Conservation (phyloP, 352 stramenopile species). For the Thraustochytrium striatum region DNA sequence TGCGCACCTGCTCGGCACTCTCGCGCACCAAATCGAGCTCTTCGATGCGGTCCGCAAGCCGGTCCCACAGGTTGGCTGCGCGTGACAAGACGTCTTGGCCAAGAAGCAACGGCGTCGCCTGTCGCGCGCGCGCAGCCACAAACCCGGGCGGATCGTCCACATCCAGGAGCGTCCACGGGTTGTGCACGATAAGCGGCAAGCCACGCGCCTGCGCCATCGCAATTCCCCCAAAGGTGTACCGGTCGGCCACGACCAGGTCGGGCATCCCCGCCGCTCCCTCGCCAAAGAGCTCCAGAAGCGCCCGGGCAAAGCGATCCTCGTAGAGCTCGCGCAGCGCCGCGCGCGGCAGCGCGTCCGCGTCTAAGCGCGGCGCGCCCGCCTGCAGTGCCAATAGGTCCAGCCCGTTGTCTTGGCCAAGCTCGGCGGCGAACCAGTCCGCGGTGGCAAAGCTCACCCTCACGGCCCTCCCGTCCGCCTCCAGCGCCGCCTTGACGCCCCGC, state of each 20-base stretch:
- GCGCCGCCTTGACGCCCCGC: too few relatives aligned
- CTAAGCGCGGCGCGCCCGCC: neutral
- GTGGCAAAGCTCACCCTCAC: neutral
- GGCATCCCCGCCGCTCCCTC: neutral
- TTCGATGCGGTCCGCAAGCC: neutral
- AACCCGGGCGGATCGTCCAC: constrained; percentile 74
- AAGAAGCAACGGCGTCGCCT: neutral
- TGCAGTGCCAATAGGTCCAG: neutral
- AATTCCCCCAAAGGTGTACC: constrained; percentile 73
- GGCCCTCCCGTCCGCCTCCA: neutral
- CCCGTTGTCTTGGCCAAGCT: neutral
- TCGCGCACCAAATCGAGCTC: neutral
- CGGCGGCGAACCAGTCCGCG: neutral
- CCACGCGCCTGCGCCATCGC: constrained; percentile 64
- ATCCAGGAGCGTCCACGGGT: constrained; percentile 70
- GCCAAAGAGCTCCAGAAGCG: neutral
- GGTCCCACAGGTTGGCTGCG: constrained; percentile 24
- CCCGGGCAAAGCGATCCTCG: neutral
- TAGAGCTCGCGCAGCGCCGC: neutral
- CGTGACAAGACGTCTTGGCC: neutral
- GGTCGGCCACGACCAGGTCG: constrained; percentile 61
- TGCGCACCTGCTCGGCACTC: neutral
- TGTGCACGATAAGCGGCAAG: constrained; percentile 73
- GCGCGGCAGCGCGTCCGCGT: neutral
- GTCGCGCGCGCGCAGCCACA: constrained; percentile 63